Evolutionary conservation across 2,329 filamentous ascomycete species (phyloP).

Genomic region (Neocatenulostroma microsporum): DNA sequence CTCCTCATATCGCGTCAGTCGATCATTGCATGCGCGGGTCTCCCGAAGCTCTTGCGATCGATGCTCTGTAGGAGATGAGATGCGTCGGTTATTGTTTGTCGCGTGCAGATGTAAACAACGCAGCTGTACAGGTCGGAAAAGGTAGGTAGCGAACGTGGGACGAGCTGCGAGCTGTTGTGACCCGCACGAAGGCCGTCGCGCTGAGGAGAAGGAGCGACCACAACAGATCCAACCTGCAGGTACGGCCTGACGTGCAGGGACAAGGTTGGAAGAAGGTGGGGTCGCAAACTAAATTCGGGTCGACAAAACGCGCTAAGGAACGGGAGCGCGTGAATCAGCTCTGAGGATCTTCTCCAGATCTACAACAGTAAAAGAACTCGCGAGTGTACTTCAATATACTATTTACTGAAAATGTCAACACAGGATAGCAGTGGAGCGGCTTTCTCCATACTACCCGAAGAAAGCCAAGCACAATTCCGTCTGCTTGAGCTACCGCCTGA

Average conservation of each 20-base stretch:
- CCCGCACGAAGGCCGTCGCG: constrained; percentile 2
- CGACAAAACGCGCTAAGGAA: neutral
- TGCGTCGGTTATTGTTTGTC: too few relatives aligned
- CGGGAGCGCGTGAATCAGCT: neutral
- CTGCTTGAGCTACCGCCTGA: constrained; percentile 55
- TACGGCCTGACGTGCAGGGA: neutral
- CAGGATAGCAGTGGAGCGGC: constrained; percentile 32
- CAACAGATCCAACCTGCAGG: constrained; percentile 2
- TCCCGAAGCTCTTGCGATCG: too few relatives aligned
- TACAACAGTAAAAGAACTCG: neutral
- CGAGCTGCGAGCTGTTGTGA: neutral
- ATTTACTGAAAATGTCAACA: constrained; percentile 36
- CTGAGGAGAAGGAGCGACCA: constrained; percentile 1
- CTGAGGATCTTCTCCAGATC: neutral
- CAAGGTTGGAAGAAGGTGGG: constrained; percentile 2
- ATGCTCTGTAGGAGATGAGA: too few relatives aligned
- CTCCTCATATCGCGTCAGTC: too few relatives aligned
- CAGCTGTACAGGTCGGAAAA: too few relatives aligned
- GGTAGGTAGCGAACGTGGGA: constrained; percentile 4
- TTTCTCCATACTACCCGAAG: constrained; percentile 35
- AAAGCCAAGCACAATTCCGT: constrained; percentile 47
- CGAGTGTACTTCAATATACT: neutral
- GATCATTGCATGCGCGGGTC: too few relatives aligned
- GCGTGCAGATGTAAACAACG: too few relatives aligned
- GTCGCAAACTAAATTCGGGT: neutral